Base-by-base conservation (phyloP, 2,329 filamentous ascomycete species). In the Colletotrichum noveboracense region DNA sequence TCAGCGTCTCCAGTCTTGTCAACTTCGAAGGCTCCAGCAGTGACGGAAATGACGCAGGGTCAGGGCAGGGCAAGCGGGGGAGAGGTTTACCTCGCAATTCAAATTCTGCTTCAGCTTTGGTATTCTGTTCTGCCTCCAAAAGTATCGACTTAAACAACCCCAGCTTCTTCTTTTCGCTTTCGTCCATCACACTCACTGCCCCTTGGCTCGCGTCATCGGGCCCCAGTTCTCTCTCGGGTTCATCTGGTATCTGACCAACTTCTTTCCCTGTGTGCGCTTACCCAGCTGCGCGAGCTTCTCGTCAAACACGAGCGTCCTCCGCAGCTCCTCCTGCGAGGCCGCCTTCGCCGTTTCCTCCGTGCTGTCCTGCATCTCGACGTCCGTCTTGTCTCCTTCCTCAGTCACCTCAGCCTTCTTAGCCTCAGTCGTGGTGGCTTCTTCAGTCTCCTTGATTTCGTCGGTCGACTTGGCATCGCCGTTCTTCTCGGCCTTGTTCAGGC, bases 151-250 rank as follows among this genome's bases (percentile, higher is more conserved):
- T 28, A 56, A 52, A 26, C 28, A 32, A 60, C 48, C 18, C 21
- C 12, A 62, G 28, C 61, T 60, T 34, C 58, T 94, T 55, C 87
- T 93, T 93, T 89, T 90, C 30, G 90, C 18, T 26, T 34, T 16
- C 91, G 75, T 91, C 92, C 88, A 91, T 95, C 83, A 32, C 30
- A 32, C 30, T 32, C 30, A 96, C 88, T 84, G 83, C n/a, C 86
- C 87, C 78, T 84, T 88, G 30, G 91, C 91, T 78, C 87, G 87
- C 68, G 86, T 88, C 91, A 98, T 92, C 2, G 97, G 97, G 0
- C 97, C 97, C 97, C 97, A 99, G 83, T 98, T 97, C 81, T 95
- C 93, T 75, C 94, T 89, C 61, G 97, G 97, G 82, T 98, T 98
- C 76, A 93, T 86, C 86, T 98, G 97, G 84, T 98, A 99, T 77